Conservation (phyloP, 768 basidiomycete genomes). For the Boletus edulis region DNA sequence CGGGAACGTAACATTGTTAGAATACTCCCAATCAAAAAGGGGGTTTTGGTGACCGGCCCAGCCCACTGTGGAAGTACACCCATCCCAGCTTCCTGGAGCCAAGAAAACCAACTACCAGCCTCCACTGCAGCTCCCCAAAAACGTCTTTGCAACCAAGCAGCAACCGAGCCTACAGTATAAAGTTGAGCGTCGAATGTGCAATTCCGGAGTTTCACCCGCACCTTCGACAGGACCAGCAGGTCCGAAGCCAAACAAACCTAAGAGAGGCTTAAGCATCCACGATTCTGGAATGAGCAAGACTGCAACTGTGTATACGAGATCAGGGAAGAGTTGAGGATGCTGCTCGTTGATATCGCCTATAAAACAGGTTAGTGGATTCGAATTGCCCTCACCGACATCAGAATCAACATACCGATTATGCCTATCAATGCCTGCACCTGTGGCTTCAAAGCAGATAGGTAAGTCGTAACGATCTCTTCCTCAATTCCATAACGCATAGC, state of each 20-base stretch:
- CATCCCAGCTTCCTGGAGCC: conserved; percentile 15
- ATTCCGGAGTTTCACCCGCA: background rate
- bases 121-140: no score
- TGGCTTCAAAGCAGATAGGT: background rate
- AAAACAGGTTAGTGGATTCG: background rate
- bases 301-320: background rate
- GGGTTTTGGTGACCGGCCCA: background rate
- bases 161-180: conserved; percentile 6
- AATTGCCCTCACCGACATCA: background rate
- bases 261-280: conserved; percentile 14
- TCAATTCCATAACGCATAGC: background rate
- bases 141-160: background rate
- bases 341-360: conserved; percentile 17
- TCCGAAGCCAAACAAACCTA: conserved; percentile 15
- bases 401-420: conserved; percentile 3
- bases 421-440: conserved; percentile 3
- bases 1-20: background rate
- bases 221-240: conserved; percentile 13
- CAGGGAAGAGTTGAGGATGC: conserved; percentile 7
- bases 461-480: background rate
- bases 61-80: conserved; percentile 6
- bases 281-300: conserved; percentile 9
- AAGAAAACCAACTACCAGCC: no score
- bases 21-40: background rate
- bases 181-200: background rate